phyloP scores from a whole-genome alignment of 2,329 filamentous ascomycete species.

The Microdochium paspali region DNA sequence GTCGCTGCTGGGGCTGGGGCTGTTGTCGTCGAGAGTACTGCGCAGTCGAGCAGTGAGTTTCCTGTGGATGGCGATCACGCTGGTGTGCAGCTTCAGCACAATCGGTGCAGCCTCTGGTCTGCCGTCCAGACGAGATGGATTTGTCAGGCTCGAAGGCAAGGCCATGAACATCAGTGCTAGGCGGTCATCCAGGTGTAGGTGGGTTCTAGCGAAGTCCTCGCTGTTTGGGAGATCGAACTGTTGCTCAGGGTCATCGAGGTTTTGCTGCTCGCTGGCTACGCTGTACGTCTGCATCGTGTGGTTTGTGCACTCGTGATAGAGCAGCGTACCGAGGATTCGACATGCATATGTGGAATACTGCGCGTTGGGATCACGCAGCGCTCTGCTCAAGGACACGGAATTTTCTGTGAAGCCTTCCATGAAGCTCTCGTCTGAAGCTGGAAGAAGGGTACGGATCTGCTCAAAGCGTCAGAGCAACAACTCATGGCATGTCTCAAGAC shows the following conservation, averaged over 20 bases:
- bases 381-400: background rate
- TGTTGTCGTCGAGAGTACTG: background rate
- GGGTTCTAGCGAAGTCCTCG: background rate
- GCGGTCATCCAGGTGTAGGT: background rate
- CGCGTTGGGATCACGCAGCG: background rate
- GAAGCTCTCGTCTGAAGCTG: background rate
- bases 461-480: background rate
- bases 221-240: background rate
- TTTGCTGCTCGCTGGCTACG: background rate
- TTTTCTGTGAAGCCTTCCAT: background rate
- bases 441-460: background rate
- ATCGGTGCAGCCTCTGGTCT: background rate
- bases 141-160: background rate
- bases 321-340: background rate
- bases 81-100: slow-evolving; percentile 1
- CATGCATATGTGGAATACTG: background rate
- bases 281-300: background rate
- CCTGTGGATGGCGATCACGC: background rate
- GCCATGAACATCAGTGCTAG: background rate
- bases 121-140: background rate
- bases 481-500: background rate
- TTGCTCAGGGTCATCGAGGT: background rate
- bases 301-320: background rate
- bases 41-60: background rate
- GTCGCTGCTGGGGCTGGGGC: background rate